Percentiles rank a stretch among this genome's conserved stretches.
These are phyloP conservation scores for Pseudozyma pruni DNA, from an alignment of 1,284 basidiomycete species.

Conservation along the genomic window DNA sequence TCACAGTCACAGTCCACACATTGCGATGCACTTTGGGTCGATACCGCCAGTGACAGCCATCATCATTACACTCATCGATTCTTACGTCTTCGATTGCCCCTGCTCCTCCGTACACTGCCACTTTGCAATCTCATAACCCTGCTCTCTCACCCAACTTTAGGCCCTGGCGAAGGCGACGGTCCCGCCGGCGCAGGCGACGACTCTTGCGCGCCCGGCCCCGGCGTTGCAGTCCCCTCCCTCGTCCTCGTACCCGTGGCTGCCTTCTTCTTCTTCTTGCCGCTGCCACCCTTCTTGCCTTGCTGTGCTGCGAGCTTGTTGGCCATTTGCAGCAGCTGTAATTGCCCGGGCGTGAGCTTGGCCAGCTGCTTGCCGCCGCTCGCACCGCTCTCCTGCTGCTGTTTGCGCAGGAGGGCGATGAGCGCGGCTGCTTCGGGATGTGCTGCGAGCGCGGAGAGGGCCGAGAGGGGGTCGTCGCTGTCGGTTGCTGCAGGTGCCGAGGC, in stretches of 20 bases:
- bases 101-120: no score
- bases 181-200: slow-evolving; percentile 29
- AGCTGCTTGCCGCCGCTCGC: slow-evolving; percentile 42
- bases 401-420: slow-evolving; percentile 59
- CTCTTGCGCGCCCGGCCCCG: slow-evolving; percentile 31
- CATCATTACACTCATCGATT: no score
- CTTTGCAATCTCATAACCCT: no score
- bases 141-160: slow-evolving; percentile 9
- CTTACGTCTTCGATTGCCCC: no score
- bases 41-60: no score
- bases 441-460: slow-evolving; percentile 56
- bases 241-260: slow-evolving; percentile 15
- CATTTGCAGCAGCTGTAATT: slow-evolving; percentile 64
- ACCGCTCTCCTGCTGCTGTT: slow-evolving; percentile 57
- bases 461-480: slow-evolving; percentile 48
- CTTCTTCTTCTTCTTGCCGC: slow-evolving; percentile 49
- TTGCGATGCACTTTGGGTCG: no score
- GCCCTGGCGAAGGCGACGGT: slow-evolving; percentile 31
- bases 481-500: slow-evolving; percentile 1
- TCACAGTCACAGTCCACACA: not conserved
- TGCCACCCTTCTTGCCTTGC: slow-evolving; percentile 43
- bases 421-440: slow-evolving; percentile 64
- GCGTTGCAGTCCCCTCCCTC: slow-evolving; percentile 33
- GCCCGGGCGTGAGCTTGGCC: slow-evolving; percentile 60
- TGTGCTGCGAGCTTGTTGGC: slow-evolving; percentile 60